These are phyloP conservation scores for Nothophaeocryptopus gaeumannii DNA, from an alignment of 2,329 filamentous ascomycete species.

Conservation along the genomic window DNA sequence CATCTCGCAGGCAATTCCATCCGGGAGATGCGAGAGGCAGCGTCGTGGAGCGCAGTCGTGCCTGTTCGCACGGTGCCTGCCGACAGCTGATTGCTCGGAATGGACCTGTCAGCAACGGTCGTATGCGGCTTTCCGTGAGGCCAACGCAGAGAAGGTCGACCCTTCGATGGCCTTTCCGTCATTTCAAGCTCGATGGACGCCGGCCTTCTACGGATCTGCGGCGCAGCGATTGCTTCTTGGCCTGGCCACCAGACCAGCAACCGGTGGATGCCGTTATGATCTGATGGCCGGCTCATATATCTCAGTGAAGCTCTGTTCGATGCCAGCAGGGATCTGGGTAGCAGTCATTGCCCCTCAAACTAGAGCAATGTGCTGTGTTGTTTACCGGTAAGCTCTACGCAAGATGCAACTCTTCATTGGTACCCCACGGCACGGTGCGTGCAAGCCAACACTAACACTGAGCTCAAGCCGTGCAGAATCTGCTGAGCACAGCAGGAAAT, in stretches of 20 bases:
- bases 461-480: slow-evolving; percentile 10
- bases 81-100: slow-evolving; percentile 16
- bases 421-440: slow-evolving; percentile 25
- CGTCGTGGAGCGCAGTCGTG: slow-evolving; percentile 11
- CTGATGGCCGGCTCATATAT: too few relatives aligned
- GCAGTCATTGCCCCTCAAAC: too few relatives aligned
- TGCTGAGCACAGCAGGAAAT: slow-evolving; percentile 20
- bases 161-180: background rate
- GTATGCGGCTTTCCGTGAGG: slow-evolving; percentile 14
- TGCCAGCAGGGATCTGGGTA: too few relatives aligned
- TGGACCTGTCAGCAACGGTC: slow-evolving; percentile 21
- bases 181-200: background rate
- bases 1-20: slow-evolving; percentile 13
- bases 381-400: slow-evolving; percentile 17
- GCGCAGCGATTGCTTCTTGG: too few relatives aligned
- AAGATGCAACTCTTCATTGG: slow-evolving; percentile 17
- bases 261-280: background rate
- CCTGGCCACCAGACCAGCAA: too few relatives aligned
- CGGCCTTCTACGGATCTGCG: background rate
- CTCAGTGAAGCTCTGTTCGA: too few relatives aligned
- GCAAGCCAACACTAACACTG: slow-evolving; percentile 13
- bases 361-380: background rate
- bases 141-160: slow-evolving; percentile 10
- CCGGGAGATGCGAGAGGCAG: slow-evolving; percentile 10
- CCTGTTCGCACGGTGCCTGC: slow-evolving; percentile 18